Base-by-base conservation (phyloP, 345 rosid species). In the Eucalyptus microcorys region DNA sequence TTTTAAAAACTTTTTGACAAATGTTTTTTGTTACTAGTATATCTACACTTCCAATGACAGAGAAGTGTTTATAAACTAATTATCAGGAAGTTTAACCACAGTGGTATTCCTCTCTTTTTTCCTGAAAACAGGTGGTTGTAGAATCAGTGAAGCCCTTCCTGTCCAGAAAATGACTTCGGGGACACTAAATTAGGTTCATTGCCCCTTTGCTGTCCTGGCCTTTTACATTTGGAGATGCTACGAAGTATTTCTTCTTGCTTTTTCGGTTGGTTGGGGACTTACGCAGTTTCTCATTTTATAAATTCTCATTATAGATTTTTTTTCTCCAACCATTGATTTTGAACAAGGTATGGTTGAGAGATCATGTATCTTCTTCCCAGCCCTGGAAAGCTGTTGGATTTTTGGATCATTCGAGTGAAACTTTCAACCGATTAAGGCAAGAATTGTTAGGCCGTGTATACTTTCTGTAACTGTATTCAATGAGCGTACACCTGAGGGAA, bases 121-220 rank as follows among this genome's bases (percentile, higher is more conserved):
- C 27, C 66, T 64, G 42, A 68, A 85, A 40, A 89, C 93, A 95
- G 97, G 94, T 96, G 42, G 95, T 95, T 71, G 94, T 96, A 27
- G 98, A 96, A 92, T 94, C 96, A 49, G 91, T 95, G 88, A 95
- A 94, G 92, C 92, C 96, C 85, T 94, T 92, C 86, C 89, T 96
- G 48, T 91, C 94, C 52, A 93, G 88, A 91, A 91, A 88, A 53
- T 94, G 93, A 94, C 87, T 49, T 71, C n/a, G 2, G 17, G 34
- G 21, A 34, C 59, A 19, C 19, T 17, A 22, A 68, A 48, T 49
- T 49, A 47, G 45, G 88, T 66, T 45, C 40, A 26, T 47, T 45
- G 37, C 27, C 52, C 80, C 40, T 61, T 55, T 87, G 21, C 37
- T 19, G 61, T 87, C 61, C 87, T 49, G 55, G 66, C 84, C 43